phyloP scores from a whole-genome alignment of 176 grass and related monocot genomes.

The Rhynchospora breviuscula region DNA sequence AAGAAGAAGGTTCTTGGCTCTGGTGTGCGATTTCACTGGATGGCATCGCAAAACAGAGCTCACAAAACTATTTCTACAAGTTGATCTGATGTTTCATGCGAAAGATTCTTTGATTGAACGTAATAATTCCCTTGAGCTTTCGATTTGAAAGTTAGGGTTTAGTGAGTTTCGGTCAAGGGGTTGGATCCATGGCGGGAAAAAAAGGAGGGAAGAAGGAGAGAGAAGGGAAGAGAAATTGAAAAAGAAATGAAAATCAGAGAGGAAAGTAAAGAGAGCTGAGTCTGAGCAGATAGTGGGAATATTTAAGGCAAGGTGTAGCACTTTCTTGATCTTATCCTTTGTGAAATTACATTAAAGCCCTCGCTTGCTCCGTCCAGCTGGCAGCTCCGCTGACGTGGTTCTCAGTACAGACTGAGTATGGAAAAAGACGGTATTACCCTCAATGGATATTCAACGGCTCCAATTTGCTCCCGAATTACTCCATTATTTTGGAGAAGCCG shows the following conservation, averaged over 20 bases:
- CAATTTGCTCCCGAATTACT: background rate
- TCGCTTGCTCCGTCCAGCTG: conserved; percentile 3
- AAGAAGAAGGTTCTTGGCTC: background rate
- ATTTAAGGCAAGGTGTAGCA: background rate
- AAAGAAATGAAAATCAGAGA: background rate
- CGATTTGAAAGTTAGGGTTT: background rate
- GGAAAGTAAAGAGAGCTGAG: conserved; percentile 12
- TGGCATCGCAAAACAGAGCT: conserved; percentile 5
- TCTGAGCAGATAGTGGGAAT: conserved; percentile 18
- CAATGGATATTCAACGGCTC: background rate
- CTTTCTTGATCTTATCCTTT: conserved; percentile 22
- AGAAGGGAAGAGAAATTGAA: background rate
- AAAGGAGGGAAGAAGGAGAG: conserved; percentile 20
- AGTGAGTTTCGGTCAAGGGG: background rate
- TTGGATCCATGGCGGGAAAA: conserved; percentile 28
- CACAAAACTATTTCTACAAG: background rate
- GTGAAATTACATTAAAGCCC: conserved; percentile 2
- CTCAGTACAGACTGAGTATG: background rate
- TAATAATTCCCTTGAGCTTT: background rate
- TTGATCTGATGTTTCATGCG: background rate
- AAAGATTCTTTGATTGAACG: background rate
- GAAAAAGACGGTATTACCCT: background rate
- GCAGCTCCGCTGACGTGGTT: background rate
- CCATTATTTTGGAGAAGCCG: background rate
- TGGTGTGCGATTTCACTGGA: background rate